Evolutionary conservation across 495 filamentous ascomycete species (phyloP).

Genomic region (Aspergillus olivimuriae): DNA sequence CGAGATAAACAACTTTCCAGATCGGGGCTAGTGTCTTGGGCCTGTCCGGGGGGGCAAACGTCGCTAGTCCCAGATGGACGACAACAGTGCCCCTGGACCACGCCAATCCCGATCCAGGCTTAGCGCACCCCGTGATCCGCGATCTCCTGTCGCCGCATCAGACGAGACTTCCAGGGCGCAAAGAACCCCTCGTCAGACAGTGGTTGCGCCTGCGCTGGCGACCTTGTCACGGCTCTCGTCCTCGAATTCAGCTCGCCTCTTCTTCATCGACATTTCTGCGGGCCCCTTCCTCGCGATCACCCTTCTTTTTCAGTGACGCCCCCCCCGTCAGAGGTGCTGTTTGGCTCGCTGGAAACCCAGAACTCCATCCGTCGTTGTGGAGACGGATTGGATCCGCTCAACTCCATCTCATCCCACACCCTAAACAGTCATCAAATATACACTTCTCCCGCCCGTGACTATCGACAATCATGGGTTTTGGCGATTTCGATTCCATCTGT

Average conservation of each 20-base stretch:
- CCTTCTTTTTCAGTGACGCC: no score
- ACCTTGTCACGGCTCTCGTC: background rate
- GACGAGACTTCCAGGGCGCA: background rate
- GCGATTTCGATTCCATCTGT: conserved; percentile 84
- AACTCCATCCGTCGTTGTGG: conserved; percentile 15
- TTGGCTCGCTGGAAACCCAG: conserved; percentile 3
- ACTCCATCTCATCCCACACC: conserved; percentile 4
- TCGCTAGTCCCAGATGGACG: conserved; percentile 10
- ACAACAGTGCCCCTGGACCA: no score
- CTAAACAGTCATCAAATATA: conserved; percentile 6
- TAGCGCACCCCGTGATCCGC: conserved; percentile 17
- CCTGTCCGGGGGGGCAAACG: no score
- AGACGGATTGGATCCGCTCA: conserved; percentile 15
- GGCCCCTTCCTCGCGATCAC: no score
- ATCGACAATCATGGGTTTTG: conserved; percentile 65
- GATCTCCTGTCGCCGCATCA: conserved; percentile 5
- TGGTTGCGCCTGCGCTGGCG: background rate
- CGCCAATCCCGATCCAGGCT: conserved; percentile 5
- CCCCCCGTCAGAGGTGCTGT: conserved; percentile 4
- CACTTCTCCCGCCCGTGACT: background rate
- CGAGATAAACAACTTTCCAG: conserved; percentile 10
- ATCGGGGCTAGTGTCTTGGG: conserved; percentile 6
- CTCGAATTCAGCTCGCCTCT: background rate
- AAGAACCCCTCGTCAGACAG: conserved; percentile 9
- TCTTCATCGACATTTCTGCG: no score